Conservation (phyloP, 164 flowering plant genomes). For the Tinospora cordifolia region DNA sequence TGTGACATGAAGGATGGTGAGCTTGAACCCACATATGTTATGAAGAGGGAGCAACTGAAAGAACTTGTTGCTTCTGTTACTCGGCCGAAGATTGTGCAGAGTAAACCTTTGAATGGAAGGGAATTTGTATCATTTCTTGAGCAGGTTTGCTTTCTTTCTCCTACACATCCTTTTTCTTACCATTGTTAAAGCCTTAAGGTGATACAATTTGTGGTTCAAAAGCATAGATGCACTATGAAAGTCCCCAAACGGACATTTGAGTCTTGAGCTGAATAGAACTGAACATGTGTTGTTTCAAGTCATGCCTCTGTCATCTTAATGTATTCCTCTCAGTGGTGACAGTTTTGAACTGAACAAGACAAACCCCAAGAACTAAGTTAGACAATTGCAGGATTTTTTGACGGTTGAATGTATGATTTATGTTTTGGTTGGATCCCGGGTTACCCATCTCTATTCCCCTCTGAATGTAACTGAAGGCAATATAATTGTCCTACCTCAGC, state of each 20-base stretch:
- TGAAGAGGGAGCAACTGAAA: constrained; percentile 74
- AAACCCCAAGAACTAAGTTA: not conserved
- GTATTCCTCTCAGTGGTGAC: no score
- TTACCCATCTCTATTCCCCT: not conserved
- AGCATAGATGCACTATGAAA: not conserved
- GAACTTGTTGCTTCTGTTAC: constrained; percentile 60
- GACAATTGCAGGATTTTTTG: not conserved
- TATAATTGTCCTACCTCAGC: not conserved
- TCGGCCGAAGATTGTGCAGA: constrained; percentile 94
- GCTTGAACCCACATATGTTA: constrained; percentile 76
- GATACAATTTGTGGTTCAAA: not conserved
- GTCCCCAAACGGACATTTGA: not conserved
- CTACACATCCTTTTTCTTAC: not conserved
- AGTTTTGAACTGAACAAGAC: no score
- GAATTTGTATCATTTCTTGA: constrained; percentile 85
- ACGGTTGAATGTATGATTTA: not conserved
- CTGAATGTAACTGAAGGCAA: not conserved
- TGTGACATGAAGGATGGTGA: constrained; percentile 92
- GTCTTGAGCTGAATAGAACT: not conserved
- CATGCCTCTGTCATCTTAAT: no score
- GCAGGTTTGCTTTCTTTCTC: constrained; percentile 33
- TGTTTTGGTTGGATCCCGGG: not conserved
- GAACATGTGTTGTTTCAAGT: no score
- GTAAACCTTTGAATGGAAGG: constrained; percentile 77
- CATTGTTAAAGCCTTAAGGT: not conserved